Evolutionary conservation across 495 filamentous ascomycete species (phyloP).

Genomic region (Patellaria atrata): DNA sequence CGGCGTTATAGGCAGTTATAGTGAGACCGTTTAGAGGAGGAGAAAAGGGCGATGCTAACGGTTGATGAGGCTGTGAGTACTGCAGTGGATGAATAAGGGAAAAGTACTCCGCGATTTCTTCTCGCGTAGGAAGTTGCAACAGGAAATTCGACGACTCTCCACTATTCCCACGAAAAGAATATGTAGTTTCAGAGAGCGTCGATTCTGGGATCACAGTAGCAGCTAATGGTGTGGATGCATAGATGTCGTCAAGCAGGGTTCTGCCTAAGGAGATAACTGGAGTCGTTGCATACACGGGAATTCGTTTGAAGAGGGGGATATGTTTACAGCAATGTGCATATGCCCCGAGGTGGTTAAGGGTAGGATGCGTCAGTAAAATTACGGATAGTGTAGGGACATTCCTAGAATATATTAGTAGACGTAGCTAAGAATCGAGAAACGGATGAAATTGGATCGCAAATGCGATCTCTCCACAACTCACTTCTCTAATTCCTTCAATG

Average conservation of each 20-base stretch:
- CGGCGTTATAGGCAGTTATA: conserved; percentile 91
- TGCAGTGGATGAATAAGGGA: conserved; percentile 85
- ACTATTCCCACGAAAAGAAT: conserved; percentile 26
- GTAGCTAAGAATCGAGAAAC: background rate
- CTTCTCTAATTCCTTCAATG: conserved; percentile 81
- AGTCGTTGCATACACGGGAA: conserved; percentile 91
- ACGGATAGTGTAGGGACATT: conserved; percentile 82
- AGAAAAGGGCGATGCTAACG: conserved; percentile 69
- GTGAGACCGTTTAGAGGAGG: conserved; percentile 83
- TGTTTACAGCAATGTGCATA: conserved; percentile 96
- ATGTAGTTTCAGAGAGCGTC: conserved; percentile 53
- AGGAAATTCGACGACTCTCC: conserved; percentile 56
- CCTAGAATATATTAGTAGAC: conserved; percentile 30
- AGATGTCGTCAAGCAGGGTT: conserved; percentile 81
- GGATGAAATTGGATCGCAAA: conserved; percentile 13
- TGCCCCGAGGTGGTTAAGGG: conserved; percentile 75
- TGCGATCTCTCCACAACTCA: conserved; percentile 32
- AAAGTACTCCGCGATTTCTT: conserved; percentile 88
- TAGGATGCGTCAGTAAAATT: conserved; percentile 90
- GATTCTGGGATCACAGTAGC: conserved; percentile 57
- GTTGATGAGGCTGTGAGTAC: conserved; percentile 91
- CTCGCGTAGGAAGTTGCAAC: conserved; percentile 61
- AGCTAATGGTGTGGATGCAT: conserved; percentile 75
- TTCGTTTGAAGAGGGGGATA: conserved; percentile 77
- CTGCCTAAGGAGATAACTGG: conserved; percentile 88